Conservation (phyloP, 1,284 basidiomycete species). For the Xerocomus minutiporus region DNA sequence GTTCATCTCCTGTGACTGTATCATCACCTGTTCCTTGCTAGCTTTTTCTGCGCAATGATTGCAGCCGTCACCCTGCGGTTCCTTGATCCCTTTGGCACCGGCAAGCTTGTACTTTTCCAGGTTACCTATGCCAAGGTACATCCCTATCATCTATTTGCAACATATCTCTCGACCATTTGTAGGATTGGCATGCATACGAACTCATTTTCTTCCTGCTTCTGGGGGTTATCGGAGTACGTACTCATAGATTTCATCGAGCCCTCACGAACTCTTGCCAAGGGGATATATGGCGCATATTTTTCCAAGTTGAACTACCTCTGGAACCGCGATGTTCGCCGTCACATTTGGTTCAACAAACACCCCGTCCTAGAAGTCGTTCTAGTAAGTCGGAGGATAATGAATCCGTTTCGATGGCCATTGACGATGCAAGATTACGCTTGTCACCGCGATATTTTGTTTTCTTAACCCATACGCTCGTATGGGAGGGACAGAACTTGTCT, state of each 20-base stretch:
- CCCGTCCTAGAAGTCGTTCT: constrained; percentile 83
- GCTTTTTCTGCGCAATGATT: constrained; percentile 94
- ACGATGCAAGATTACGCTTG: constrained; percentile 59
- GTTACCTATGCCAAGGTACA: constrained; percentile 81
- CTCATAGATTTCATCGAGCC: not conserved
- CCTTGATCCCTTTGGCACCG: constrained; percentile 88
- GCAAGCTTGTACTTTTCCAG: constrained; percentile 82
- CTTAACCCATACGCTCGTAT: constrained; percentile 89
- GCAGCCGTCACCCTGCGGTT: constrained; percentile 85
- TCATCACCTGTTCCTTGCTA: constrained; percentile 24
- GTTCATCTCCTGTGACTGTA: not conserved
- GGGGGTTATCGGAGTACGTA: constrained; percentile 75
- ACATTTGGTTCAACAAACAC: constrained; percentile 75
- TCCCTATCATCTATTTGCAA: not conserved
- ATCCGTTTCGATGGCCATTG: constrained; percentile 3
- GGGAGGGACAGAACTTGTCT: constrained; percentile 93
- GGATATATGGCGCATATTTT: constrained; percentile 91
- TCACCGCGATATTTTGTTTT: constrained; percentile 79
- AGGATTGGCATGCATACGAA: constrained; percentile 90
- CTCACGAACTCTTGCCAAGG: constrained; percentile 42
- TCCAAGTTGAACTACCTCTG: constrained; percentile 89
- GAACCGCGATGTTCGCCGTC: constrained; percentile 77
- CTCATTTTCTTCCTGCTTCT: constrained; percentile 80
- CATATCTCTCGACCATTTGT: constrained; percentile 3
- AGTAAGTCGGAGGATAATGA: constrained; percentile 42